Percentiles rank a stretch among this genome's conserved stretches.
Conservation (phyloP, 2,329 filamentous ascomycete species). For the Xylaria sp. region DNA sequence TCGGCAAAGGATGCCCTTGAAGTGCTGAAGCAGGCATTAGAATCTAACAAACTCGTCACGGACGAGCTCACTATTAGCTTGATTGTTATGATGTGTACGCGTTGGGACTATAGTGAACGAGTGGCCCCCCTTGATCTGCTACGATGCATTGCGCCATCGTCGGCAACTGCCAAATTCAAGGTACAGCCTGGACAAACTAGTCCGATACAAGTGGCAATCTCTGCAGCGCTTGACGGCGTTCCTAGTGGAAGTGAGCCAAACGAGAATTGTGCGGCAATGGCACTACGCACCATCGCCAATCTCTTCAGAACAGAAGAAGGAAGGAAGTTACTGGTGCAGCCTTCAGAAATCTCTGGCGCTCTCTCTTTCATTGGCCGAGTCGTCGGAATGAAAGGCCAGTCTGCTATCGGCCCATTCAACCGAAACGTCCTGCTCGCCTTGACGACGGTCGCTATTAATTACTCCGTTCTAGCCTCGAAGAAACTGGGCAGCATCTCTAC, state of each 20-base stretch:
- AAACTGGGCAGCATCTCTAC: conserved; percentile 30
- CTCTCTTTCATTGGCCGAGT: conserved; percentile 60
- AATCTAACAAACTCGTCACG: conserved; percentile 47
- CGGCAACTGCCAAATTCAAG: conserved; percentile 57
- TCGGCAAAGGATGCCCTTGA: conserved; percentile 61
- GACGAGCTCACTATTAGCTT: conserved; percentile 54
- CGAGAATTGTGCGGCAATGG: conserved; percentile 84
- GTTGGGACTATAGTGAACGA: conserved; percentile 75
- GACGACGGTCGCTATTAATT: conserved; percentile 79
- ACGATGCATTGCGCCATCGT: conserved; percentile 69
- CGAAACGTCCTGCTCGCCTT: conserved; percentile 78
- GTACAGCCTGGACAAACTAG: conserved; percentile 49
- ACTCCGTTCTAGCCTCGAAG: conserved; percentile 63
- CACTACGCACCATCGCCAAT: conserved; percentile 74
- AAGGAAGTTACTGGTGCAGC: conserved; percentile 54
- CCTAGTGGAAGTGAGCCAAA: conserved; percentile 56
- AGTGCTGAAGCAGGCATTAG: conserved; percentile 58
- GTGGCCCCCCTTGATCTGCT: conserved; percentile 82
- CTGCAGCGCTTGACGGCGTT: conserved; percentile 36
- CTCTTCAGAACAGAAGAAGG: conserved; percentile 73
- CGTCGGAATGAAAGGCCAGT: conserved; percentile 45
- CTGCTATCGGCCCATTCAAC: conserved; percentile 52
- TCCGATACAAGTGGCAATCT: conserved; percentile 52
- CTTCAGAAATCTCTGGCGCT: conserved; percentile 52
- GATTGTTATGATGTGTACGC: conserved; percentile 65